phyloP scores from a whole-genome alignment of 768 basidiomycete genomes.

The Lyophyllum semitale region DNA sequence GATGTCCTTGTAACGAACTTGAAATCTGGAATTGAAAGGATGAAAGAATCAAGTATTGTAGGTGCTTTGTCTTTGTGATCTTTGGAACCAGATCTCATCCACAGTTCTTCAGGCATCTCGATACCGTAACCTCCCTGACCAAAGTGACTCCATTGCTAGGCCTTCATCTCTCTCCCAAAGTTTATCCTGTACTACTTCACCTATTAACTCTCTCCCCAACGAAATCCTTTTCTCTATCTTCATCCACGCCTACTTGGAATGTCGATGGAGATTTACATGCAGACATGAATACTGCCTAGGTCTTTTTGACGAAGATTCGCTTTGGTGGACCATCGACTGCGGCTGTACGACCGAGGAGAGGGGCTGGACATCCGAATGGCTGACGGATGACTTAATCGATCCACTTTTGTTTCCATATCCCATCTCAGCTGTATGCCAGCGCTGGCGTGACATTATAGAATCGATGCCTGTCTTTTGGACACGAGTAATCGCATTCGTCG shows the following conservation, averaged over 20 bases:
- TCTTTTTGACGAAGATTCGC: neutral
- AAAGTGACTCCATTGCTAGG: too few species aligned
- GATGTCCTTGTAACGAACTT: too few species aligned
- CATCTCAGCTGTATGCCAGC: slow-evolving; percentile 1
- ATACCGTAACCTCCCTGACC: too few species aligned
- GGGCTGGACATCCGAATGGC: neutral
- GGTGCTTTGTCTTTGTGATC: too few species aligned
- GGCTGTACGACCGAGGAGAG: neutral
- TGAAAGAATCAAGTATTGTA: too few species aligned
- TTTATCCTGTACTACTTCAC: too few species aligned
- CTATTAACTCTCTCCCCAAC: too few species aligned
- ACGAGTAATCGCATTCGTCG: slow-evolving; percentile 18
- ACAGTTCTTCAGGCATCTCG: too few species aligned
- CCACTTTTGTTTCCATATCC: neutral
- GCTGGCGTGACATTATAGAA: slow-evolving; percentile 2
- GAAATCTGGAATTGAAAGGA: too few species aligned
- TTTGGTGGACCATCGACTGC: too few species aligned
- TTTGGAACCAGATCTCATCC: too few species aligned
- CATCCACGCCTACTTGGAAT: neutral
- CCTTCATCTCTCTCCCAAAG: too few species aligned
- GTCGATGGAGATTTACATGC: neutral
- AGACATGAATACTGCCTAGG: neutral
- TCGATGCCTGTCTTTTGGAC: slow-evolving; percentile 17
- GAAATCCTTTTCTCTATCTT: neutral
- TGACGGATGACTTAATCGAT: neutral